Evolutionary conservation across 2,329 filamentous ascomycete species (phyloP).

Genomic region (Lachnellula arida): DNA sequence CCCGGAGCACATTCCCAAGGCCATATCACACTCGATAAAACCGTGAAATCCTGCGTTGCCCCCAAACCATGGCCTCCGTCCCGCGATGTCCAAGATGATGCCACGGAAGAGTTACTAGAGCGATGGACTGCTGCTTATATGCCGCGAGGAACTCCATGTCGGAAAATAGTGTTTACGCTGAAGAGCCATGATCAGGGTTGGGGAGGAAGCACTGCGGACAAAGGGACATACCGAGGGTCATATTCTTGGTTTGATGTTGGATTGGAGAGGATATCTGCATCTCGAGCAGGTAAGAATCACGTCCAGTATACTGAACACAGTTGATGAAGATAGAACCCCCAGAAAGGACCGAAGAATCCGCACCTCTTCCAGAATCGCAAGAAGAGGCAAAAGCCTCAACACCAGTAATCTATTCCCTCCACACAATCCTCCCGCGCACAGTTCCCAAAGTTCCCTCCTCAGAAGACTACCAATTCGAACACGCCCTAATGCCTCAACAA

Average conservation of each 20-base stretch:
- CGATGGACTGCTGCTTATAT: conserved; percentile 16
- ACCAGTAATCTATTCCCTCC: not conserved
- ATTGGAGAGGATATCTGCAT: conserved; percentile 49
- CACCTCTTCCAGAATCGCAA: not conserved
- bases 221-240: conserved; percentile 43
- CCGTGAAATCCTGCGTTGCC: not conserved
- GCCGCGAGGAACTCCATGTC: conserved; percentile 41
- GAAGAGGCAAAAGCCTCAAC: not conserved
- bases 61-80: conserved; percentile 14
- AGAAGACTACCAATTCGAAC: conserved; percentile 28
- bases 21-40: not conserved
- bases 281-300: conserved; percentile 16
- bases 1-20: not conserved
- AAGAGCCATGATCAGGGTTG: conserved; percentile 56
- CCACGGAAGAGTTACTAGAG: conserved; percentile 17
- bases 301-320: conserved; percentile 15
- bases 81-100: conserved; percentile 7
- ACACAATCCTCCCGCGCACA: conserved; percentile 9
- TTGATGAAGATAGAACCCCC: not conserved
- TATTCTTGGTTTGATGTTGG: conserved; percentile 63
- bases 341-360: not conserved
- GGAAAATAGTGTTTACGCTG: conserved; percentile 58
- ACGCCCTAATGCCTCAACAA: conserved; percentile 35
- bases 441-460: not conserved
- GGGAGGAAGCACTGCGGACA: conserved; percentile 33